A percentile compares a stretch with the other conserved stretches of the same genome.
Evolutionary conservation across 2,329 filamentous ascomycete species (phyloP).

Genomic region (Pseudogymnoascus sp.): DNA sequence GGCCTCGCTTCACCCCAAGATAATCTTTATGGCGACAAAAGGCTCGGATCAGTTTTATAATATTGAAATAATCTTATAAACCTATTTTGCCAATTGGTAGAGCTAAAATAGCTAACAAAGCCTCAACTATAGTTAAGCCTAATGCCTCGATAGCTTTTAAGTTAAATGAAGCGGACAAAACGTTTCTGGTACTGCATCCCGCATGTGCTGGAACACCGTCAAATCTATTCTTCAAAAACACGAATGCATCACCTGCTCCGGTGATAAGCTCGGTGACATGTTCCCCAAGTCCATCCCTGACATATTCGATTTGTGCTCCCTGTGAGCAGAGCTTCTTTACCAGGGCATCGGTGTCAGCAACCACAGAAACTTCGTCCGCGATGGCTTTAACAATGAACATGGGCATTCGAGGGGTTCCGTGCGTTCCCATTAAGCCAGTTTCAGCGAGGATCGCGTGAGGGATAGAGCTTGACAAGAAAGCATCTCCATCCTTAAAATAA

Average conservation of each 20-base stretch:
- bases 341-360: constrained; percentile 40
- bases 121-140: not conserved
- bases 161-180: not conserved
- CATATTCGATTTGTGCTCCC: constrained; percentile 39
- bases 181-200: not conserved
- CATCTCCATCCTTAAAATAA: constrained; percentile 38
- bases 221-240: not conserved
- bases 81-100: not conserved
- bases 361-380: constrained; percentile 39
- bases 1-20: too few relatives aligned
- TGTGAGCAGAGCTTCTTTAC: constrained; percentile 37
- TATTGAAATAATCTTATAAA: too few relatives aligned
- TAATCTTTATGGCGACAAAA: too few relatives aligned
- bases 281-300: constrained; percentile 39
- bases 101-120: not conserved
- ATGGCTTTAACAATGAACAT: constrained; percentile 47
- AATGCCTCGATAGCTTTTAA: not conserved
- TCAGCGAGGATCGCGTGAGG: not conserved
- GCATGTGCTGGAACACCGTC: not conserved
- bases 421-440: constrained; percentile 18
- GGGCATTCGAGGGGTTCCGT: constrained; percentile 41
- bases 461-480: constrained; percentile 16
- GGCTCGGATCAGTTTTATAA: too few relatives aligned
- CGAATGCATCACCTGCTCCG: not conserved
- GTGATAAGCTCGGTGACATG: constrained; percentile 26